These are phyloP conservation scores for Rhodosorus marinus DNA, from an alignment of 23 red algal genomes.

Conservation along the genomic window DNA sequence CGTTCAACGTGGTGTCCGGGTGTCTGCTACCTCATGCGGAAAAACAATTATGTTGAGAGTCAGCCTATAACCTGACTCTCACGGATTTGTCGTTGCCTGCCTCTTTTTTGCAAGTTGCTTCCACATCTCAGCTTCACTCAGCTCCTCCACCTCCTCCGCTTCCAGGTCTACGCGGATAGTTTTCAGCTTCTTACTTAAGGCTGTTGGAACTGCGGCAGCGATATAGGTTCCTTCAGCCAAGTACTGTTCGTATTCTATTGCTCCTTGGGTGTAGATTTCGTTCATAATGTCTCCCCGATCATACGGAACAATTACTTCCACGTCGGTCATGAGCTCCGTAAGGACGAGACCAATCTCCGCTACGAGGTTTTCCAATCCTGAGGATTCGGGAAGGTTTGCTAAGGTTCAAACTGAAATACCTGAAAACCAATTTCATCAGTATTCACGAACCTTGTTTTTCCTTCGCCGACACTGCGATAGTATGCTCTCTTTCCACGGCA, in stretches of 20 bases:
- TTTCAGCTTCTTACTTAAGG: conserved; percentile 15
- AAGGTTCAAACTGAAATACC: background rate
- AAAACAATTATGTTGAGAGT: background rate
- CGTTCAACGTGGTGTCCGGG: background rate
- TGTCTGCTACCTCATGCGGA: no score
- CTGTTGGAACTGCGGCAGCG: conserved; percentile 26
- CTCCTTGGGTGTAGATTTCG: conserved; percentile 37
- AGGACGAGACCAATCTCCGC: conserved; percentile 36
- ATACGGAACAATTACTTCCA: conserved; percentile 68
- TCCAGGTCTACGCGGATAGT: background rate
- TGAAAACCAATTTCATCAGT: background rate
- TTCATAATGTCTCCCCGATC: conserved; percentile 31
- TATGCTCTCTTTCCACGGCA: background rate
- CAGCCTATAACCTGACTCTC: background rate
- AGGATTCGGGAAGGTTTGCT: no score
- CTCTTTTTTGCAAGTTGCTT: background rate
- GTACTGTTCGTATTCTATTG: conserved; percentile 28
- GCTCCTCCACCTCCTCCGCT: background rate
- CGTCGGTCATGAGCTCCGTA: conserved; percentile 17
- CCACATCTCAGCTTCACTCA: no score
- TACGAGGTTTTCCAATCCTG: conserved; percentile 41
- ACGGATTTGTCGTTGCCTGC: background rate
- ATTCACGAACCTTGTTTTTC: background rate
- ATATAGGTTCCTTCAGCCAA: conserved; percentile 40
- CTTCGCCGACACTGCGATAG: background rate